Base-by-base conservation (phyloP, 164 flowering plant genomes). In the Sedum album region DNA sequence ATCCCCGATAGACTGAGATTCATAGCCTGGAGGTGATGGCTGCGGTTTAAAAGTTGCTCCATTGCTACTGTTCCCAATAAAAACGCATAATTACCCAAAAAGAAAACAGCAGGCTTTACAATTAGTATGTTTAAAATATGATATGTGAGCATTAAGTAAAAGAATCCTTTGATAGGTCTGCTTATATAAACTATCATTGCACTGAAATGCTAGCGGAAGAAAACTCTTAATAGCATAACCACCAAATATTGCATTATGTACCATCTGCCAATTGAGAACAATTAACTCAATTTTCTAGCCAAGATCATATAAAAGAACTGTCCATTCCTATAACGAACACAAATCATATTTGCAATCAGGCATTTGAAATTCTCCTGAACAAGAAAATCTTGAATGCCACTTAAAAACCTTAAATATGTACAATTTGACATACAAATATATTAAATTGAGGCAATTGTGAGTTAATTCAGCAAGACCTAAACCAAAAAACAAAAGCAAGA, bases 1-100 rank as follows among this genome's bases (percentile, higher is more conserved):
- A 57, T 28, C 68, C 21, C 33, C 53, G 46, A 36, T 49, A 49
- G 71, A 68, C 8, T 46, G n/a, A 55, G n/a, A 67, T 21, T 21
- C 53, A 72, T 38, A 49, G 20, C 67, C 64, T 14, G 31, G 21
- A 48, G 73, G 68, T 31, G 73, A 69, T 49, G 70, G 67, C 38
- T 0, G 18, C 18, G 63, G 42, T 33, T 70, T 66, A 14, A 49
- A 35, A 13, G 33, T 31, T 61, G 71, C 73, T 66, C 49, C 76
- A 49, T 26, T 63, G 31, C 57, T 41, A 28, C 70, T 74, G 28
- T 42, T 4, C 26, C 17, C 68, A 51, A 20, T 70, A 36, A 74
- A 61, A 70, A 13, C 33, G 44, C 60, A 20, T 14, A 70, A 60
- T 48, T 28, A 42, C 38, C 28, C 17, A 44, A 44, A 44, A 14